These are phyloP conservation scores for Salvia sclarea DNA, from an alignment of 305 asterid genomes.

Conservation along the genomic window DNA sequence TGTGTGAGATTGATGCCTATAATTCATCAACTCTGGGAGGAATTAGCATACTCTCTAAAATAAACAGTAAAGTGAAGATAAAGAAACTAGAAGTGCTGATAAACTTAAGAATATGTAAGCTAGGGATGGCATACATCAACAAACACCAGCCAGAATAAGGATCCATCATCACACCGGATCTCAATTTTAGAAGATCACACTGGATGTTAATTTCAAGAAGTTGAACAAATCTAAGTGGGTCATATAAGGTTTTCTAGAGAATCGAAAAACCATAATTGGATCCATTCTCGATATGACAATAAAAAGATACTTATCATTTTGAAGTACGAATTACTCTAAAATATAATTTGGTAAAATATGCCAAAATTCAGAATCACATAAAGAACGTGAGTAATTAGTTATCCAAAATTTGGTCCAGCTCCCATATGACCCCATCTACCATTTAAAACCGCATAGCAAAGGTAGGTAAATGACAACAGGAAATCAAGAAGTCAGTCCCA, in stretches of 20 bases:
- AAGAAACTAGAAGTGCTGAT: no score
- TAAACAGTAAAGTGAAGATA: no score
- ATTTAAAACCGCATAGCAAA: slow-evolving; percentile 13
- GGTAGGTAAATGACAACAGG: slow-evolving; percentile 25
- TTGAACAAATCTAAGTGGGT: background rate
- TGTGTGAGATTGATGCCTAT: no score
- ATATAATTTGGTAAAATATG: background rate
- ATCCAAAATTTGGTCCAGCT: background rate
- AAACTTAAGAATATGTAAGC: no score
- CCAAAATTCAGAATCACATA: background rate
- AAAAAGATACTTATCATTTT: background rate
- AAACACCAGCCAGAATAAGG: no score
- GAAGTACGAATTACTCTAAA: background rate
- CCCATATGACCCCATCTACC: slow-evolving; percentile 1
- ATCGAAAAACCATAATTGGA: background rate
- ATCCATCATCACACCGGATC: no score
- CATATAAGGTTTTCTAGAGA: background rate
- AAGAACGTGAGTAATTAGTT: background rate
- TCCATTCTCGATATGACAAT: background rate
- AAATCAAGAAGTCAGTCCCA: slow-evolving; percentile 22
- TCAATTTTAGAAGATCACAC: no score
- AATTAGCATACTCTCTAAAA: no score
- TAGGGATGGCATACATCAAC: no score
- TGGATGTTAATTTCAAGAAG: no score
- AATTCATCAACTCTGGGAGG: no score